phyloP scores from a whole-genome alignment of 352 stramenopile genomes.

The Blastocystis sp. region DNA sequence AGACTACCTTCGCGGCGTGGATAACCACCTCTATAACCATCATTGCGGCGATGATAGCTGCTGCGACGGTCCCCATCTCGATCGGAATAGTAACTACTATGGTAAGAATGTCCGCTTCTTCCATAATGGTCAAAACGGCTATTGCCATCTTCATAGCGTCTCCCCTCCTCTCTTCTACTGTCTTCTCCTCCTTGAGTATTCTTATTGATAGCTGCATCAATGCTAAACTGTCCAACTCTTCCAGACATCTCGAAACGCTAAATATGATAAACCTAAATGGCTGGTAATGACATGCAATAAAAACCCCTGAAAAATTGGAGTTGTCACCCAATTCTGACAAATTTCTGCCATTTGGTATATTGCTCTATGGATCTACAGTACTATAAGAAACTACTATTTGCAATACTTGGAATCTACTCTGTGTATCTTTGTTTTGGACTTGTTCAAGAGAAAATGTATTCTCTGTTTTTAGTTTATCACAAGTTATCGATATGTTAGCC shows the following conservation, averaged over 20 bases:
- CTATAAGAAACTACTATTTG: conserved; percentile 69
- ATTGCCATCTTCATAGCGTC: not conserved
- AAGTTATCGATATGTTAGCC: conserved; percentile 73
- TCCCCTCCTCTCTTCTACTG: not conserved
- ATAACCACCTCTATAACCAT: not conserved
- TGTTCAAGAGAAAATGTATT: conserved; percentile 83
- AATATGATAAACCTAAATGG: too few species aligned
- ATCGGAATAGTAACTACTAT: not conserved
- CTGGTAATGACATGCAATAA: too few species aligned
- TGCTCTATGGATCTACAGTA: conserved; percentile 8
- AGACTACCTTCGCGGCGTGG: not conserved
- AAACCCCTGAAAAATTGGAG: too few species aligned
- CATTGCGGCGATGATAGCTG: not conserved
- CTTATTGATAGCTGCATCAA: not conserved
- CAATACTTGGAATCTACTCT: conserved; percentile 79
- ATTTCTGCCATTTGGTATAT: not conserved
- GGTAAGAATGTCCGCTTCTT: not conserved
- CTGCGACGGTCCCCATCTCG: not conserved
- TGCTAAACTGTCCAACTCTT: not conserved
- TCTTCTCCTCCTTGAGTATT: not conserved
- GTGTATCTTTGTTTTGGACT: conserved; percentile 83
- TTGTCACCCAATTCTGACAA: not conserved
- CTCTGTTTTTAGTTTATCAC: not conserved
- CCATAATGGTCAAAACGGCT: not conserved
- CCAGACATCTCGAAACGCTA: not conserved